Evolutionary conservation across 1,139 yeast genomes (phyloP), one percentile per base, ranked within the genome.

Genomic region (Pichia sp.): DNA sequence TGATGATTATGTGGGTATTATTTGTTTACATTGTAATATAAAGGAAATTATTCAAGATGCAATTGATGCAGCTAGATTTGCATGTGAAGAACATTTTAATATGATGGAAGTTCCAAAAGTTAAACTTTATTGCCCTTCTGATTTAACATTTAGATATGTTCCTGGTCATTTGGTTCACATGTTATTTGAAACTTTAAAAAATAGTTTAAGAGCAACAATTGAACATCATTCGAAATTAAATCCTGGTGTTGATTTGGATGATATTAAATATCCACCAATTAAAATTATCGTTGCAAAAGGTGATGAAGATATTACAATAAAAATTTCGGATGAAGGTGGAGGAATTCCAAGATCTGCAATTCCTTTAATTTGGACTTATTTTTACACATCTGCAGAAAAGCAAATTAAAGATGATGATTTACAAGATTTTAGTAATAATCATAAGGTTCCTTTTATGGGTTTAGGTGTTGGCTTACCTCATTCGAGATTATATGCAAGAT

Each of bases 371-470:
- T 87, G 95, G 96, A 86, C 95, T 0, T 87, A 87, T 59, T 72
- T 88, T 61, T 87, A 87, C 63, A 87, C 96, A 6, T 85, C 96
- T 0, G 95, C 89, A 38, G 76, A 78, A 54, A 75, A 47, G 76
- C 85, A 9, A 91, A 91, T 1, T 72, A 89, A 82, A 44, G 76
- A 80, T 0, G 85, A 79, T 46, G 93, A 83, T 45, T 73, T 79
- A 0, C 83, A 76, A 45, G 45, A 42, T 23, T 45, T 45, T 9
- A 16, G 18, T 31, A 73, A 69, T 51, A 67, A 80, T 44, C 80
- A 80, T 62, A 78, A 77, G 60, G 95, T 95, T 1, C 96, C 96
- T 42, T 82, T 87, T 86, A 95, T 95, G 36, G 96, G 96, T 0
- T 83, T 84, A 54, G 96, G 96, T 30, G 89, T 87, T 56, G 96